These are phyloP conservation scores for Corynascus novoguineensis DNA, from an alignment of 495 filamentous ascomycete species.

Conservation along the genomic window DNA sequence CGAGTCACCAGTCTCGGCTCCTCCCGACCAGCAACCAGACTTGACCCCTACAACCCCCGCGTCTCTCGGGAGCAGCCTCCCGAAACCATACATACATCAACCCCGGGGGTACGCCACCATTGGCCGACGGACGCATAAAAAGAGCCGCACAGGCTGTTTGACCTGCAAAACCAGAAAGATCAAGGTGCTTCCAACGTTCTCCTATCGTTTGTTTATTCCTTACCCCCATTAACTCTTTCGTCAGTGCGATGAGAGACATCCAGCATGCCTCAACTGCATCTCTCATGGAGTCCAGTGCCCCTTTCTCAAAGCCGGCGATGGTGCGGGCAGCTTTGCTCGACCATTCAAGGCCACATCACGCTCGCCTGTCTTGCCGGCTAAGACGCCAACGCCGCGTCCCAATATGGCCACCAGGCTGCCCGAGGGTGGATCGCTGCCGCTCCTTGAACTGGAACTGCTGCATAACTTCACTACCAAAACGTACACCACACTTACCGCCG, in stretches of 20 bases:
- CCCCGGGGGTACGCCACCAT: conserved; percentile 6
- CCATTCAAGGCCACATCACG: neutral
- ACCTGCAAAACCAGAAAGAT: conserved; percentile 40
- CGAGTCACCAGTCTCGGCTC: neutral
- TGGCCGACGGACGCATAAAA: conserved; percentile 29
- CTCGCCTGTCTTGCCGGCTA: conserved; percentile 3
- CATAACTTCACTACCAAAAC: conserved; percentile 41
- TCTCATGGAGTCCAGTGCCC: conserved; percentile 38
- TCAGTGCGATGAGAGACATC: conserved; percentile 42
- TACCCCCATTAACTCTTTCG: neutral
- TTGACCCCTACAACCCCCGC: conserved; percentile 3
- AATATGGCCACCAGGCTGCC: neutral
- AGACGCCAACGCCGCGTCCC: neutral
- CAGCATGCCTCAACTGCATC: conserved; percentile 40
- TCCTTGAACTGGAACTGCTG: conserved; percentile 39
- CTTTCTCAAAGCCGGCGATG: conserved; percentile 20
- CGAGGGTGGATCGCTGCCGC: conserved; percentile 22
- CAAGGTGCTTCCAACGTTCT: conserved; percentile 26
- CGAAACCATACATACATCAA: conserved; percentile 2
- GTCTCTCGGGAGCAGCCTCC: neutral
- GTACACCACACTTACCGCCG: conserved; percentile 33
- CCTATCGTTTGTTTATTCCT: neutral
- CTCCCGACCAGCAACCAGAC: neutral
- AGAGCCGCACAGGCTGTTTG: conserved; percentile 40
- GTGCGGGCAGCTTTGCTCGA: neutral